Evolutionary conservation across 2,329 filamentous ascomycete genomes (phyloP), one percentile per base, ranked within the genome.

Genomic region (Diaporthe humulicola): DNA sequence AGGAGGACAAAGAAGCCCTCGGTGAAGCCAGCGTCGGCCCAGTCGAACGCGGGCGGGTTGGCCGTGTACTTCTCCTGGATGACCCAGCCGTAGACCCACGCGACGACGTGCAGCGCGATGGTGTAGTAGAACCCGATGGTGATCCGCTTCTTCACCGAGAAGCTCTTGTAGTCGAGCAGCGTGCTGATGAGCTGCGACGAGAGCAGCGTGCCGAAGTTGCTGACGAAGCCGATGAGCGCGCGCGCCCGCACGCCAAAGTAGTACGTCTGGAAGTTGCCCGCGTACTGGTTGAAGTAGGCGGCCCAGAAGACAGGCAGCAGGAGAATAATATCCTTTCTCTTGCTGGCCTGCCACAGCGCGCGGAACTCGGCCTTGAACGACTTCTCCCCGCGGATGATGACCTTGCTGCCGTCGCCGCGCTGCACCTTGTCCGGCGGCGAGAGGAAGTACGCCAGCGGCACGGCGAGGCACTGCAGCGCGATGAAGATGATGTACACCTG

Each of bases 401-500:
- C 82, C 52, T 74, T 77, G 14, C 83, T 85, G 22, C 85, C 84
- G 67, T 88, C 85, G 14, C 82, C 81, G 25, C 86, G 82, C 76
- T 81, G 82, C 2, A 88, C 84, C 64, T 86, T 86, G 30, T 85
- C 81, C 0, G 87, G 86, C 10, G 84, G 83, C 0, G 85, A 87
- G 0, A 88, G 81, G 17, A 86, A 80, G 3, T 87, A 78, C 0
- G 82, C 86, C 17, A 87, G 80, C 12, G 84, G 80, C 0, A 86
- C 81, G 2, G 85, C 86, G 0, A 88, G 81, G 71, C 84, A 87
- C 79, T 87, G 86, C 60, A 88, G 85, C 28, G 84, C 85, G 66
- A 88, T 86, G 74, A 88, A 87, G 22, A 82, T 84, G 45, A 87
- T 82, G 73, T 87, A 87, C 1, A 85, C 87, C n/a, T 84, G 78